phyloP scores from a whole-genome alignment of 768 basidiomycete genomes.

The Brasilioporus rufonigricans region DNA sequence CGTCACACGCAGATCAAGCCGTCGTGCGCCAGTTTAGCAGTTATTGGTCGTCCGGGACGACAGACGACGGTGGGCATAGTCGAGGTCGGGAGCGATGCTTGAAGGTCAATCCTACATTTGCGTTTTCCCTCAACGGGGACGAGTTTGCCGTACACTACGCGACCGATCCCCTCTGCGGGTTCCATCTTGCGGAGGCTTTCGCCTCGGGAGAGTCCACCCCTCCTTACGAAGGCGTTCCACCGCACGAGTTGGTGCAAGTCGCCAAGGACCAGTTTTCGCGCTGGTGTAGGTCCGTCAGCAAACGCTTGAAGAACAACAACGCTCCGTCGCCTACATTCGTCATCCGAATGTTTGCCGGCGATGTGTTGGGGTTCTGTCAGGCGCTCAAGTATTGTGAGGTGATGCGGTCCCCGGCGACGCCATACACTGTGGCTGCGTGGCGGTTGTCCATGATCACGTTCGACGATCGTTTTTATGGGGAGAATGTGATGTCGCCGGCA shows the following conservation, averaged over 20 bases:
- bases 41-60: conserved; percentile 25
- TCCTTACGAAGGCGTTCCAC: neutral
- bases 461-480: conserved; percentile 21
- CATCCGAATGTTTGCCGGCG: conserved; percentile 30
- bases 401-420: conserved; percentile 9
- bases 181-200: conserved; percentile 30
- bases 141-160: conserved; percentile 29
- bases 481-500: conserved; percentile 6
- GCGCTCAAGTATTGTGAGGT: conserved; percentile 16
- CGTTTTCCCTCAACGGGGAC: conserved; percentile 26
- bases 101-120: conserved; percentile 29
- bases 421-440: conserved; percentile 25
- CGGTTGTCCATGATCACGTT: conserved; percentile 18
- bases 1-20: neutral
- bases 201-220: conserved; percentile 7
- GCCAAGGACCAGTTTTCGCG: conserved; percentile 25
- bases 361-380: conserved; percentile 25
- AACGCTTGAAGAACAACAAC: conserved; percentile 11
- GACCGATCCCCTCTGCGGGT: conserved; percentile 28
- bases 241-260: conserved; percentile 8
- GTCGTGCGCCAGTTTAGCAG: conserved; percentile 16
- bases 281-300: conserved; percentile 22
- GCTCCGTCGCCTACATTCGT: conserved; percentile 15
- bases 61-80: conserved; percentile 1
- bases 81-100: neutral